A percentile compares a stretch with the other conserved stretches of the same genome.
Evolutionary conservation across 306 rosid genomes (phyloP).

Genomic region (Fragaria iinumae): DNA sequence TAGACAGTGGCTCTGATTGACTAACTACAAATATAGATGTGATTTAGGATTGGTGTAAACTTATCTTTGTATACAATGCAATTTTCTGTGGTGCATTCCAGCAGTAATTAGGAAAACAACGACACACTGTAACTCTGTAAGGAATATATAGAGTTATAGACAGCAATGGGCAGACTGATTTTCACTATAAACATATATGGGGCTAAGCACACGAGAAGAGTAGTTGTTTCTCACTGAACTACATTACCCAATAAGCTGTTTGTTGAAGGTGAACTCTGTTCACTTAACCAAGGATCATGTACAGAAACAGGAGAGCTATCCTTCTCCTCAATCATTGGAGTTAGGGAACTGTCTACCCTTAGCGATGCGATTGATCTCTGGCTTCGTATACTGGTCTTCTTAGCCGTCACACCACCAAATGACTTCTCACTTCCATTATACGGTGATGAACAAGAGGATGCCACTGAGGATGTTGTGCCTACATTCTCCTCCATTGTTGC

Average conservation of each 20-base stretch:
- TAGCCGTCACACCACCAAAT: conserved; percentile 25
- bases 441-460: conserved; percentile 61
- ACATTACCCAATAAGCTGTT: conserved; percentile 80
- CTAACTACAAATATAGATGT: not conserved
- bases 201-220: not conserved
- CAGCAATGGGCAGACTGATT: conserved; percentile 6
- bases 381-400: conserved; percentile 43
- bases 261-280: conserved; percentile 86
- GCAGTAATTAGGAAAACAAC: not conserved
- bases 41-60: not conserved
- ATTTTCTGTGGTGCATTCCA: not conserved
- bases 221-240: conserved; percentile 43
- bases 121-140: not conserved
- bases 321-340: conserved; percentile 45
- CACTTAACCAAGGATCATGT: conserved; percentile 91
- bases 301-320: conserved; percentile 89
- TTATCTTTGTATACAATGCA: not conserved
- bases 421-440: conserved; percentile 58
- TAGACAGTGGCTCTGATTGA: not conserved
- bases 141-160: not conserved
- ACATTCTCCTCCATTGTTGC: conserved; percentile 66
- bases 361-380: conserved; percentile 53
- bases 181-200: conserved; percentile 19
- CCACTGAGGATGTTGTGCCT: conserved; percentile 53
- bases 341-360: conserved; percentile 32